phyloP scores from a whole-genome alignment of 2,329 filamentous ascomycete species.

The Phaeosphaeriaceae sp. region DNA sequence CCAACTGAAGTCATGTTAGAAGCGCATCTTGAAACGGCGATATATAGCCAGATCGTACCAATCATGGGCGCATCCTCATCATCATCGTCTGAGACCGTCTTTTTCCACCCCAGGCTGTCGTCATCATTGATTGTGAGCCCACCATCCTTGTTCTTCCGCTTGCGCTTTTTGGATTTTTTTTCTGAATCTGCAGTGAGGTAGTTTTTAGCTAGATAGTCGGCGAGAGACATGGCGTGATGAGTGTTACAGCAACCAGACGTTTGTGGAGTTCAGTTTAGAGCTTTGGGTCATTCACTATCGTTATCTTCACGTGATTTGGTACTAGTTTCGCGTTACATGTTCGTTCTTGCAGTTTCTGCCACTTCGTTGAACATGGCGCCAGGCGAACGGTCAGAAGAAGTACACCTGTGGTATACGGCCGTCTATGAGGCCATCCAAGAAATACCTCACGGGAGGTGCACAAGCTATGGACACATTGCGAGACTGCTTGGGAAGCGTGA shows the following conservation, averaged over 20 bases:
- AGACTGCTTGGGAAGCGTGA: slow-evolving; percentile 74
- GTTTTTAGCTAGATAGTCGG: slow-evolving; percentile 87
- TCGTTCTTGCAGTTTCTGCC: slow-evolving; percentile 5
- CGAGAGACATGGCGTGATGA: slow-evolving; percentile 64
- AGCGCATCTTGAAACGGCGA: too few relatives aligned
- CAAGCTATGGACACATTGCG: slow-evolving; percentile 84
- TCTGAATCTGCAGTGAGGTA: slow-evolving; percentile 75
- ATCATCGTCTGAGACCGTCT: slow-evolving; percentile 58
- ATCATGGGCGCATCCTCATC: slow-evolving; percentile 61
- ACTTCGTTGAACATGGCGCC: slow-evolving; percentile 58
- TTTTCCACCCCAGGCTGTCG: slow-evolving; percentile 60
- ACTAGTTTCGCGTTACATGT: slow-evolving; percentile 12
- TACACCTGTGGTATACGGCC: slow-evolving; percentile 73
- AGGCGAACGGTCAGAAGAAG: slow-evolving; percentile 70
- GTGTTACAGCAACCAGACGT: slow-evolving; percentile 11
- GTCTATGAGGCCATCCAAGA: slow-evolving; percentile 87
- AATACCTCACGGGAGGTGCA: slow-evolving; percentile 82
- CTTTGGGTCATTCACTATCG: slow-evolving; percentile 1
- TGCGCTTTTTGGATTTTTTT: slow-evolving; percentile 61
- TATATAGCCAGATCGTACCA: slow-evolving; percentile 29
- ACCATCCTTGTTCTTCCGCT: slow-evolving; percentile 51
- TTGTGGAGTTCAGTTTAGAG: slow-evolving; percentile 1
- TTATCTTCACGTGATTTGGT: slow-evolving; percentile 35
- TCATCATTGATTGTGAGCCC: slow-evolving; percentile 60
- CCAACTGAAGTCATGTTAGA: slow-evolving; percentile 41